phyloP scores from a whole-genome alignment of 2,329 filamentous ascomycete species.

The Colletotrichum sp. region DNA sequence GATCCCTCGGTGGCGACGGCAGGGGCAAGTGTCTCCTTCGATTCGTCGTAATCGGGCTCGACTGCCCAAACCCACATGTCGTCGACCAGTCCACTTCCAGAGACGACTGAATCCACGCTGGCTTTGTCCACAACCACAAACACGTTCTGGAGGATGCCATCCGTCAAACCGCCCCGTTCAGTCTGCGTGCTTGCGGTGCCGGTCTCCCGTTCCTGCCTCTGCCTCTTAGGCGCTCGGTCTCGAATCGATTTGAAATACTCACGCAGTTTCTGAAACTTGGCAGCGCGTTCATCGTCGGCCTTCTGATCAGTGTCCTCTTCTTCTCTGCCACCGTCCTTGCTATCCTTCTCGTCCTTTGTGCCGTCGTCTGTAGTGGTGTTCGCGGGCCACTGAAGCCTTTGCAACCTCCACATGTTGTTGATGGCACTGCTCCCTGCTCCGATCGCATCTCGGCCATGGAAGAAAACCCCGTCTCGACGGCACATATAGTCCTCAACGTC shows the following conservation, averaged over 20 bases:
- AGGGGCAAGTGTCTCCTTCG: neutral
- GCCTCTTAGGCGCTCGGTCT: neutral
- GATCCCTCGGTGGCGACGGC: neutral
- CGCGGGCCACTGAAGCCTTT: neutral
- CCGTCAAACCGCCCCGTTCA: neutral
- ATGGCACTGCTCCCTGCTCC: neutral
- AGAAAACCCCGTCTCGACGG: neutral
- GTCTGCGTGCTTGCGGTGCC: neutral
- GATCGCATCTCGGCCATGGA: neutral
- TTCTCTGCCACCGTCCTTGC: neutral
- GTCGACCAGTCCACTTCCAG: neutral
- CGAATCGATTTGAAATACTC: neutral
- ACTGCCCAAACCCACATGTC: conserved; percentile 2
- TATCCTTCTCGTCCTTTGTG: neutral
- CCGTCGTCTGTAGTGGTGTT: neutral
- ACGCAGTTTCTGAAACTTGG: neutral
- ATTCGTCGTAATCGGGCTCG: neutral
- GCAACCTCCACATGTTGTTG: neutral
- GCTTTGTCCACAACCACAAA: neutral
- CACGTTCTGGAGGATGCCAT: neutral
- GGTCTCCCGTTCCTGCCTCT: neutral
- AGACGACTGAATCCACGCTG: neutral
- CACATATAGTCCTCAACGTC: neutral
- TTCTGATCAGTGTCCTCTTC: neutral
- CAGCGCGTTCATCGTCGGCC: neutral